Conservation (phyloP, 2,329 filamentous ascomycete species). For the Pyrenophora graminea region DNA sequence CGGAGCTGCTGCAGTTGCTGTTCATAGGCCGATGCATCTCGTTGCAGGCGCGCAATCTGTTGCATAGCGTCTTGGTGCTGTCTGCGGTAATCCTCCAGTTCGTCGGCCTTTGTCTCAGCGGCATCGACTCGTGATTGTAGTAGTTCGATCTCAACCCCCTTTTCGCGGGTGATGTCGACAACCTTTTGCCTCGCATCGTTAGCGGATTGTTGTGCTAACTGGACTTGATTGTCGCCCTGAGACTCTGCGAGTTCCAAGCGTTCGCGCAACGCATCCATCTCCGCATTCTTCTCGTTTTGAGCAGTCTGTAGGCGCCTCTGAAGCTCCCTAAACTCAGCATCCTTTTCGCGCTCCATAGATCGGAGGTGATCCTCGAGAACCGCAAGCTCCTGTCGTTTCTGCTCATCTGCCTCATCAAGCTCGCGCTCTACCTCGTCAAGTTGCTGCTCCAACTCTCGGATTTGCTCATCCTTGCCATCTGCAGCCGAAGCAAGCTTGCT, state of each 20-base stretch:
- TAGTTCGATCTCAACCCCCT: slow-evolving; percentile 45
- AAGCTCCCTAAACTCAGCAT: slow-evolving; percentile 43
- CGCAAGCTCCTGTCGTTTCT: slow-evolving; percentile 38
- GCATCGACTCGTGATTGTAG: slow-evolving; percentile 43
- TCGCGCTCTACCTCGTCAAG: slow-evolving; percentile 44
- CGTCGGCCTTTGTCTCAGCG: slow-evolving; percentile 41
- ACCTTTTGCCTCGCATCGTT: slow-evolving; percentile 46
- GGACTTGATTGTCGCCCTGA: slow-evolving; percentile 47
- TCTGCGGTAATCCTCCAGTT: slow-evolving; percentile 43
- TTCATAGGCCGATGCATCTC: slow-evolving; percentile 35
- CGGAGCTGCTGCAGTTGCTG: slow-evolving; percentile 40
- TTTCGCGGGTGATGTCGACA: slow-evolving; percentile 43
- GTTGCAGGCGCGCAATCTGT: slow-evolving; percentile 38
- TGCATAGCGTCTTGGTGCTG: slow-evolving; percentile 44
- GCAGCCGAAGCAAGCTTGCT: slow-evolving; percentile 48
- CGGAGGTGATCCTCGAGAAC: slow-evolving; percentile 39
- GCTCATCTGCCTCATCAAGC: slow-evolving; percentile 28
- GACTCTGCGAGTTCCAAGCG: slow-evolving; percentile 48
- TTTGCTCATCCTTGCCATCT: slow-evolving; percentile 49
- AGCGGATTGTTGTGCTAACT: slow-evolving; percentile 48
- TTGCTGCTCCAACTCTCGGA: slow-evolving; percentile 55
- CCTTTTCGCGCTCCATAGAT: slow-evolving; percentile 42
- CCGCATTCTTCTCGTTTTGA: slow-evolving; percentile 44
- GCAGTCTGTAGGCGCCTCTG: slow-evolving; percentile 40
- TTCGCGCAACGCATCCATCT: slow-evolving; percentile 48